Conservation (phyloP, 1,284 basidiomycete species). For the Trichosporon sp. region DNA sequence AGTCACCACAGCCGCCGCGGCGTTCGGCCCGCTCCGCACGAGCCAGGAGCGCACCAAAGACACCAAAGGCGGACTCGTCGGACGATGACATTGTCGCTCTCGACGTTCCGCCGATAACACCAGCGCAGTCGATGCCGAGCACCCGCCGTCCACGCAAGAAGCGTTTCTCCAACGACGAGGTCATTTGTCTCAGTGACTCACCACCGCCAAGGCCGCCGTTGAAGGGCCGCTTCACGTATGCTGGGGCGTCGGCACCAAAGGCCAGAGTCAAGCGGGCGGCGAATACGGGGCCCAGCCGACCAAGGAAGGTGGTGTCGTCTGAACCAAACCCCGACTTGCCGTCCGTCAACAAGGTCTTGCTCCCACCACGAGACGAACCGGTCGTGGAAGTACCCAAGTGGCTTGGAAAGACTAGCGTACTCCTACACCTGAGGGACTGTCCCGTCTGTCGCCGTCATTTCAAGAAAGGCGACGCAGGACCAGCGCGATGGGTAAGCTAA, state of each 20-base stretch:
- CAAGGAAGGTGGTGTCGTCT: constrained; percentile 6
- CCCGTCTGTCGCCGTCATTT: constrained; percentile 42
- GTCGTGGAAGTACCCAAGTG: constrained; percentile 40
- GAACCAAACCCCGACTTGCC: not conserved
- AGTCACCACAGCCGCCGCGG: constrained; percentile 3
- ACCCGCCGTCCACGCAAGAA: constrained; percentile 1
- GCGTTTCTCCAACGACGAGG: constrained; percentile 25
- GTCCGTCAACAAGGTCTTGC: not conserved
- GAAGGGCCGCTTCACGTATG: constrained; percentile 22
- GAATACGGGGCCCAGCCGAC: not conserved
- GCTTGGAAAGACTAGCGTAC: constrained; percentile 41
- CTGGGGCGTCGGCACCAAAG: constrained; percentile 21
- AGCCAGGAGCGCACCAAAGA: not conserved
- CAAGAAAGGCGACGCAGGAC: constrained; percentile 45
- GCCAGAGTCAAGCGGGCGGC: constrained; percentile 41
- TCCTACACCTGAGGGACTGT: constrained; percentile 38
- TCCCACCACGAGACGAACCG: not conserved
- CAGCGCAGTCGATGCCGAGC: not conserved
- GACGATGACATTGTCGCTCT: constrained; percentile 12
- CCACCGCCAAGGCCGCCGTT: constrained; percentile 6
- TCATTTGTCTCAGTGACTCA: constrained; percentile 30
- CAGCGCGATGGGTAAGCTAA: constrained; percentile 48
- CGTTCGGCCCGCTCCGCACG: not conserved
- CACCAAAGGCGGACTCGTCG: not conserved
- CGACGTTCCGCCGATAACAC: constrained; percentile 3